phyloP scores from a whole-genome alignment of 2,329 filamentous ascomycete genomes.

The Capronia coronata region DNA sequence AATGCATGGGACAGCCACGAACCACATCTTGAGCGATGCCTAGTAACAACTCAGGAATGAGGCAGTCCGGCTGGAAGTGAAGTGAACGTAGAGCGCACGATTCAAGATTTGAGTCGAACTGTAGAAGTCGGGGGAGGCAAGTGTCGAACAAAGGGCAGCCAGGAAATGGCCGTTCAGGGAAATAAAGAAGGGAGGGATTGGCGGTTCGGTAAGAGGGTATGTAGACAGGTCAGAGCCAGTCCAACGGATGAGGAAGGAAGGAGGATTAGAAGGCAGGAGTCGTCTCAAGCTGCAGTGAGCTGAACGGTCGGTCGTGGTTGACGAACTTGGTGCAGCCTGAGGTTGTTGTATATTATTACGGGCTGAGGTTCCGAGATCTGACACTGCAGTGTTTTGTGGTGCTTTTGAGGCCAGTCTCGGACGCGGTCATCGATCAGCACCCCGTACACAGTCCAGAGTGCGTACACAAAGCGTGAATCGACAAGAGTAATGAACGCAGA shows the following conservation, averaged over 20 bases:
- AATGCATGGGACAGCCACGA: not conserved
- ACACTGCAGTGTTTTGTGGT: not conserved
- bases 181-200: slow-evolving; percentile 12
- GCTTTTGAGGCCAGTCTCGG: not conserved
- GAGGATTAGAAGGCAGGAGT: not conserved
- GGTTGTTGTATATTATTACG: slow-evolving; percentile 1
- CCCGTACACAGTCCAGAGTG: no score
- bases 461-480: no score
- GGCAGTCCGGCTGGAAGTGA: not conserved
- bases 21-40: slow-evolving; percentile 20
- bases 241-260: no score
- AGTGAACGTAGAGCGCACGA: slow-evolving; percentile 3
- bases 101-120: not conserved
- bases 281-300: no score
- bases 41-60: not conserved
- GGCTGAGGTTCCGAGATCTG: not conserved
- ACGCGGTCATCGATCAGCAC: not conserved
- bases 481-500: no score
- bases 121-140: not conserved
- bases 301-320: no score
- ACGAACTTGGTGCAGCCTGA: not conserved
- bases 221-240: not conserved
- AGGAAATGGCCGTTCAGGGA: slow-evolving; percentile 2
- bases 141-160: slow-evolving; percentile 11
- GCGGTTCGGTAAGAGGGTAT: no score